Percentiles rank a stretch among this genome's conserved stretches.
phyloP scores from a whole-genome alignment of 768 basidiomycete species.

The Boletus edulis region DNA sequence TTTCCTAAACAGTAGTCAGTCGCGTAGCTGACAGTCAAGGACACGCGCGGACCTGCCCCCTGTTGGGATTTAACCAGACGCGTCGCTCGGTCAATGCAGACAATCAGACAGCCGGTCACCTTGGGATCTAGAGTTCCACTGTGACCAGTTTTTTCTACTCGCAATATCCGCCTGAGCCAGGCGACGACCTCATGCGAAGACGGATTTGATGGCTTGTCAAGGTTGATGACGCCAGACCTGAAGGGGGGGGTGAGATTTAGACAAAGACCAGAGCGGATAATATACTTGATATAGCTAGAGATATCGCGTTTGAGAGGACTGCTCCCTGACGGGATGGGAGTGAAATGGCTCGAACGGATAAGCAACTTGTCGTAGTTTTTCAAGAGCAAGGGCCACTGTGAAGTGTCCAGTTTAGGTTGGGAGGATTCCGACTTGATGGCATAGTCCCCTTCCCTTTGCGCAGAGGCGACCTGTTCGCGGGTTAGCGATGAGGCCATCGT shows the following conservation, averaged over 20 bases:
- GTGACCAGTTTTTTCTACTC: slow-evolving; percentile 98
- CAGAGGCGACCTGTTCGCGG: slow-evolving; percentile 68
- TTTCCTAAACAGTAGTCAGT: slow-evolving; percentile 56
- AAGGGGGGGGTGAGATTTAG: slow-evolving; percentile 1
- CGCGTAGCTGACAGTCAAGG: background rate
- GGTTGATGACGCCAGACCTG: slow-evolving; percentile 97
- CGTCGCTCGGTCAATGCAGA: slow-evolving; percentile 98
- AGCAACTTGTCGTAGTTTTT: slow-evolving; percentile 99
- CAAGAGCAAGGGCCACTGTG: slow-evolving; percentile 94
- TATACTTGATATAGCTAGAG: slow-evolving; percentile 82
- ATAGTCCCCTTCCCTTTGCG: slow-evolving; percentile 73
- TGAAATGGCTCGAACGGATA: slow-evolving; percentile 94
- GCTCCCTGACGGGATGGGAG: slow-evolving; percentile 92
- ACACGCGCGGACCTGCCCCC: slow-evolving; percentile 73
- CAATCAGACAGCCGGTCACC: slow-evolving; percentile 97
- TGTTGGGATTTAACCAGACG: slow-evolving; percentile 98
- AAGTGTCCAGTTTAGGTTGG: slow-evolving; percentile 84
- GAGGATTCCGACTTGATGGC: slow-evolving; percentile 76
- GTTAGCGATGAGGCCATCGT: slow-evolving; percentile 40
- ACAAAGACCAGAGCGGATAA: background rate
- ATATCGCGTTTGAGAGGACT: slow-evolving; percentile 96
- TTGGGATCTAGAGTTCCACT: slow-evolving; percentile 99
- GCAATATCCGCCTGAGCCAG: slow-evolving; percentile 95
- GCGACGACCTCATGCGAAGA: slow-evolving; percentile 99
- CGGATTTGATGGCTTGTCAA: slow-evolving; percentile 99